Base-by-base conservation (phyloP, 371 early-diverging fungal species). In the Rhizopus stolonifer region DNA sequence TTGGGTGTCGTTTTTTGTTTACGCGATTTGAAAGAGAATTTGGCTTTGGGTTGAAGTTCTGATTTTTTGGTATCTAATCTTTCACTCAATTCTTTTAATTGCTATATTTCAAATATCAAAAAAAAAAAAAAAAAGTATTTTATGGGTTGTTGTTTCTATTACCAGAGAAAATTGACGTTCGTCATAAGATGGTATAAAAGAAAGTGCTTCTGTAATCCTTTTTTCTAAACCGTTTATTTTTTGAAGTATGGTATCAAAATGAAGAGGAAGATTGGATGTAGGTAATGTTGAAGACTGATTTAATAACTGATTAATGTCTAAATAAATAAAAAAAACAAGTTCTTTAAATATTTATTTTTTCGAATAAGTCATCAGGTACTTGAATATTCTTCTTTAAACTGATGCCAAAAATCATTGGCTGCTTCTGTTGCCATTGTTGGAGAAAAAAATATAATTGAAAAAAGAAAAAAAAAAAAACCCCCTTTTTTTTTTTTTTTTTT, bases 11-110 rank as follows among this genome's bases (percentile, higher is more conserved):
- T 40, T 40, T 70, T 66, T 8, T 56, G 50, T 24, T 69, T 77
- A 23, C 80, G 74, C 11, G 79, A 79, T 54, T 81, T 82, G 68
- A 86, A 86, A 0, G 85, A 70, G 31, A 86, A 86, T 54, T 83
- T 86, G 34, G 75, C 68, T 55, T 79, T 81, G 0, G 85, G 84
- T 23, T 72, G 68, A 22, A 83, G 53, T 22, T 63, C 53, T 26
- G 60, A 43, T 31, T 74, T 62, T 6, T 61, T 50, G 34, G 46
- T 32, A 24, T 61, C 69, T 9, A 82, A 55, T 13, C 36, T 58
- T 15, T 70, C 70, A 6, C 50, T 64, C 14, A 84, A 51, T 23
- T 67, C 61, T 63, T 72, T 80, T 33, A 85, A 44, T 64, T 79
- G 77, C 86, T 84, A 31, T 24, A 32, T 47, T 4, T 7, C 10